Conservation (phyloP, 176 grass and related monocot genomes). For the Aegilops bicornis region DNA sequence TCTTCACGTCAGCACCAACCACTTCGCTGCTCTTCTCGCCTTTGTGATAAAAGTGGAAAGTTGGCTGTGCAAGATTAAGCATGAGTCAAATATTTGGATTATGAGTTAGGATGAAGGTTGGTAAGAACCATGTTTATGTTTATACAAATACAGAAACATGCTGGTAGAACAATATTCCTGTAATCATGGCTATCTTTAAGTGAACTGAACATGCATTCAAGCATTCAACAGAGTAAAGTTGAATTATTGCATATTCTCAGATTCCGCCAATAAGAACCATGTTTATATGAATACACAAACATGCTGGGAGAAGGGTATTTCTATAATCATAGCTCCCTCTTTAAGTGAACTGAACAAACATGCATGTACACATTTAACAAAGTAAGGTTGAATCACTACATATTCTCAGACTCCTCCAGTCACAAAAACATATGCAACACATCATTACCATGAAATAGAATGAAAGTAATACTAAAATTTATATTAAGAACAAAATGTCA, state of each 20-base stretch:
- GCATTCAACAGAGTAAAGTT: not conserved
- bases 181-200: not conserved
- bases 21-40: conserved; percentile 37
- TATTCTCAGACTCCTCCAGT: not conserved
- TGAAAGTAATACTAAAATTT: too few species aligned
- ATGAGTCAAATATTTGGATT: not conserved
- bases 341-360: too few species aligned
- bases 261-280: too few species aligned
- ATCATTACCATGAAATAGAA: not conserved
- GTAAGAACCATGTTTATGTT: too few species aligned
- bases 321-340: too few species aligned
- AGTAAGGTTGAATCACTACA: too few species aligned
- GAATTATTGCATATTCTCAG: not conserved
- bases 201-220: not conserved
- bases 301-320: too few species aligned
- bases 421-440: not conserved
- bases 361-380: too few species aligned
- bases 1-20: conserved; percentile 35
- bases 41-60: conserved; percentile 46
- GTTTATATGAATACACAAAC: too few species aligned
- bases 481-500: not conserved
- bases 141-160: not conserved
- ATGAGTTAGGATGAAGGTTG: not conserved
- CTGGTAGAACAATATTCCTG: not conserved
- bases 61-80: conserved; percentile 22